Conservation (phyloP, 257 asterid genomes). For the Salvia rosmarinus region DNA sequence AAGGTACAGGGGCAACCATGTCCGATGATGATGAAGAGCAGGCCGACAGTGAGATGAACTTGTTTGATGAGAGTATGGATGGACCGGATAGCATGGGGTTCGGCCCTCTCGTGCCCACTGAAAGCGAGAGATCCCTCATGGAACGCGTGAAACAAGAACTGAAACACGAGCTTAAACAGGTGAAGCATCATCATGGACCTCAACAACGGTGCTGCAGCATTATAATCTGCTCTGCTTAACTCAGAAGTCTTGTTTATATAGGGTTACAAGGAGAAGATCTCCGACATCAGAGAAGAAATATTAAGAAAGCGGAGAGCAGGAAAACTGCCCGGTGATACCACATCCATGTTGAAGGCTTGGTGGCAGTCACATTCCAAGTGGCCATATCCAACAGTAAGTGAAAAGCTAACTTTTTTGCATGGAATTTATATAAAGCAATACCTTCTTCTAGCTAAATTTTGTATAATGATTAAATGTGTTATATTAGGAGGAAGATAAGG, state of each 20-base stretch:
- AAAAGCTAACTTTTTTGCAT: background rate
- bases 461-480: background rate
- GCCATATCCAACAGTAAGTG: constrained; percentile 75
- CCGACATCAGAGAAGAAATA: constrained; percentile 65
- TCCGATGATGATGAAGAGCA: constrained; percentile 89
- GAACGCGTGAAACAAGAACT: constrained; percentile 87
- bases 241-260: constrained; percentile 15
- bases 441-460: background rate
- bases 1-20: constrained; percentile 97
- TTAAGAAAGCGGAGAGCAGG: constrained; percentile 80
- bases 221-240: background rate
- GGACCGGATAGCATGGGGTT: constrained; percentile 83
- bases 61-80: constrained; percentile 78
- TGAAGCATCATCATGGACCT: constrained; percentile 6
- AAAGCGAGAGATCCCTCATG: constrained; percentile 84
- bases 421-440: background rate
- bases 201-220: background rate
- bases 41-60: constrained; percentile 72
- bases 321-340: constrained; percentile 81
- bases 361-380: constrained; percentile 90
- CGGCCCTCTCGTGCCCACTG: constrained; percentile 86
- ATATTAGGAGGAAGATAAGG: constrained; percentile 55
- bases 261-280: constrained; percentile 69
- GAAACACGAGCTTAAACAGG: constrained; percentile 93
- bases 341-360: constrained; percentile 76